These are phyloP conservation scores for barrel medic (Medicago truncatula) DNA, from an alignment of 306 rosid species.

Conservation along the genomic window DNA sequence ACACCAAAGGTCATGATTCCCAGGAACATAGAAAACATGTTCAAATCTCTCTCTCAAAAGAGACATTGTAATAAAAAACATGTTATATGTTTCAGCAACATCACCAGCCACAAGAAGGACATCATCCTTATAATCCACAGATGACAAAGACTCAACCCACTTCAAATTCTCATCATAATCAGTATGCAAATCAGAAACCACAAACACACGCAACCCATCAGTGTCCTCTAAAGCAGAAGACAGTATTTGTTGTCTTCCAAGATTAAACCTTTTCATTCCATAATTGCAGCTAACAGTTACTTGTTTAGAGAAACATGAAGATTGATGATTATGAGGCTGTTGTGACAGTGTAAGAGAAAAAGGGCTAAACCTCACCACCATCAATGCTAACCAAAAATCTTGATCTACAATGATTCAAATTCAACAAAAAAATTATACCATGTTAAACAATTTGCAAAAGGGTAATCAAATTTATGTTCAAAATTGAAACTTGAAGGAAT, in stretches of 20 bases:
- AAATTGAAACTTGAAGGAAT: constrained; percentile 10
- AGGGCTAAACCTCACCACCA: constrained; percentile 55
- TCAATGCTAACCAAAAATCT: constrained; percentile 34
- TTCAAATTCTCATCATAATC: constrained; percentile 83
- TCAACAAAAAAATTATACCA: constrained; percentile 34
- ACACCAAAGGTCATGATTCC: constrained; percentile 94
- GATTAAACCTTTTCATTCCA: constrained; percentile 46
- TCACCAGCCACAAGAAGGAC: constrained; percentile 86
- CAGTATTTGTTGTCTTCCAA: constrained; percentile 55
- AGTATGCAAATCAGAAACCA: constrained; percentile 84
- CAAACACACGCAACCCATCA: constrained; percentile 68
- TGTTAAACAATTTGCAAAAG: constrained; percentile 22
- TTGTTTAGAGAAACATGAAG: constrained; percentile 48
- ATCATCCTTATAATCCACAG: constrained; percentile 54
- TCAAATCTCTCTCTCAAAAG: constrained; percentile 73
- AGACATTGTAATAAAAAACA: constrained; percentile 75
- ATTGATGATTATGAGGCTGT: constrained; percentile 33
- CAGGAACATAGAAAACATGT: constrained; percentile 76
- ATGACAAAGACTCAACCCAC: constrained; percentile 69
- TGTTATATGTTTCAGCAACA: constrained; percentile 72
- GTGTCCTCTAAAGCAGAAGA: constrained; percentile 52
- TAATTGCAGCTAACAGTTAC: constrained; percentile 38
- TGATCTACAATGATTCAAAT: constrained; percentile 47
- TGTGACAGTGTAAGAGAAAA: constrained; percentile 50
- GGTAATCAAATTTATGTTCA: constrained; percentile 23